These are phyloP conservation scores for Pestalotiopsis sp. DNA, from an alignment of 2,329 filamentous ascomycete genomes.

Conservation along the genomic window DNA sequence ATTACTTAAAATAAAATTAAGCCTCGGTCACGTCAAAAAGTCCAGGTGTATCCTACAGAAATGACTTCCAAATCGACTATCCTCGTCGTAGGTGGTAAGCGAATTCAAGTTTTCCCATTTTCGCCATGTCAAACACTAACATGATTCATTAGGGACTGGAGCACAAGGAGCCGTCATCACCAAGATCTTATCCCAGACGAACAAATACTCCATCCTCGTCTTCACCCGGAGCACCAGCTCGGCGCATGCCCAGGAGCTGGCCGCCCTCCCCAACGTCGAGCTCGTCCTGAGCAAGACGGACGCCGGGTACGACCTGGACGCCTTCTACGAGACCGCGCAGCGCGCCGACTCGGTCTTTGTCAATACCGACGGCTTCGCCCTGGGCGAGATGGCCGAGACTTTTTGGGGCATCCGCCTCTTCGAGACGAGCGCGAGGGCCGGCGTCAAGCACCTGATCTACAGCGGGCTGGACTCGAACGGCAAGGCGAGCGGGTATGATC, in stretches of 20 bases:
- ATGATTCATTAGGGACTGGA: not conserved
- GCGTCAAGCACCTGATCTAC: not conserved
- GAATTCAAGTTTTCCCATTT: not conserved
- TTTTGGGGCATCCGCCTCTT: slow-evolving; percentile 5
- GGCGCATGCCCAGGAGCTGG: not conserved
- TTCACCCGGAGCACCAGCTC: not conserved
- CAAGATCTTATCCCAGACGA: not conserved
- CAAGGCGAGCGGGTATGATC: not conserved
- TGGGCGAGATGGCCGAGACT: not conserved
- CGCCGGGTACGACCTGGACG: not conserved
- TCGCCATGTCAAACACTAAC: not conserved
- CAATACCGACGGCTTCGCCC: slow-evolving; percentile 3
- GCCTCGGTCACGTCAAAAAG: not conserved
- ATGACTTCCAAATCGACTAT: not conserved
- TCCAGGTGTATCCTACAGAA: not conserved
- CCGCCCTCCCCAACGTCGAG: not conserved
- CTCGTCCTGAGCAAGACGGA: not conserved
- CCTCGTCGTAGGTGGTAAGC: not conserved
- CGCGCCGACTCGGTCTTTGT: not conserved
- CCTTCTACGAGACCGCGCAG: not conserved
- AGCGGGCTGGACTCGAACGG: not conserved
- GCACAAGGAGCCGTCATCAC: not conserved
- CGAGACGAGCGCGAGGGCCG: not conserved
- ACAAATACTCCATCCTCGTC: not conserved
- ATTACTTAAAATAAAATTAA: not conserved